Evolutionary conservation across 805 yeast genomes (phyloP).

Genomic region (Myxozyma nipponensis): DNA sequence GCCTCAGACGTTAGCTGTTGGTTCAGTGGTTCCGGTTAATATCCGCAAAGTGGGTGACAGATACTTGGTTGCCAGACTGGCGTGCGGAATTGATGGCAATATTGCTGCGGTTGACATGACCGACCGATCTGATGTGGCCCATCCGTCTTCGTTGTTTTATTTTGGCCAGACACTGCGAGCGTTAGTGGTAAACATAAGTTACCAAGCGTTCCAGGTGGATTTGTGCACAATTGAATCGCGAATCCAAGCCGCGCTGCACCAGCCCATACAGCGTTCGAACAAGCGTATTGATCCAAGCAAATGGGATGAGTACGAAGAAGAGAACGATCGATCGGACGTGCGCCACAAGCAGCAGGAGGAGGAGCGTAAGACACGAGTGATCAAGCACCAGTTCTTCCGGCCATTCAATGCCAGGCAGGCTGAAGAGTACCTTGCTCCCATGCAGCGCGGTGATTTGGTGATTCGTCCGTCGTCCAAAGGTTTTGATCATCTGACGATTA

Average conservation of each 20-base stretch:
- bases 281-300: conserved; percentile 44
- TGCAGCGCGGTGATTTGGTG: conserved; percentile 85
- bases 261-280: conserved; percentile 31
- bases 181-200: conserved; percentile 65
- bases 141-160: conserved; percentile 46
- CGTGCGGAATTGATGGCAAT: conserved; percentile 62
- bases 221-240: conserved; percentile 68
- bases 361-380: conserved; percentile 66
- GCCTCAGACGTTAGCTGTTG: conserved; percentile 59
- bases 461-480: conserved; percentile 94
- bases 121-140: conserved; percentile 43
- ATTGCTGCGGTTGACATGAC: conserved; percentile 38
- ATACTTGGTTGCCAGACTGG: conserved; percentile 44
- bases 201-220: conserved; percentile 68
- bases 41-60: conserved; percentile 57
- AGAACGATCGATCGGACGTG: conserved; percentile 50
- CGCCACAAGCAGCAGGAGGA: conserved; percentile 62
- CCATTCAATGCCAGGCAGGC: conserved; percentile 84
- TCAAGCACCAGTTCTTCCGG: conserved; percentile 88
- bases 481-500: conserved; percentile 77
- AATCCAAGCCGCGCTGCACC: conserved; percentile 49
- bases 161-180: conserved; percentile 85
- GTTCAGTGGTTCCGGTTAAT: conserved; percentile 70
- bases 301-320: conserved; percentile 80
- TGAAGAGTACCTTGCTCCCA: conserved; percentile 85